Evolutionary conservation across 257 asterid species (phyloP).

Genomic region (Solanum paucissectum): DNA sequence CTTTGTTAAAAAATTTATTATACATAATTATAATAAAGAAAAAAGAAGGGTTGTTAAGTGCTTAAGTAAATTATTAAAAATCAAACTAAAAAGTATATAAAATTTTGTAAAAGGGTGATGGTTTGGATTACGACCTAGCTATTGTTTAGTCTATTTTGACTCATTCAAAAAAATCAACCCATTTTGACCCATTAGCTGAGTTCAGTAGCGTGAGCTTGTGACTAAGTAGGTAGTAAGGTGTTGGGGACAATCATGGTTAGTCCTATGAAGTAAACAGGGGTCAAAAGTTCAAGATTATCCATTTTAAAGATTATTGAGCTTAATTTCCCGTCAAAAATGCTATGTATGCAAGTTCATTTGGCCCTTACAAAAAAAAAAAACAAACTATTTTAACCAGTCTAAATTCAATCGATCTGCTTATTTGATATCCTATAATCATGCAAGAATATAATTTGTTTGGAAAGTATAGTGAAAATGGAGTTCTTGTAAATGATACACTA

Average conservation of each 20-base stretch:
- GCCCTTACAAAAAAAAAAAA: no score
- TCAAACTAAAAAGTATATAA: neutral
- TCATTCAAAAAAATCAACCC: neutral
- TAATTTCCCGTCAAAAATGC: neutral
- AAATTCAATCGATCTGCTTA: no score
- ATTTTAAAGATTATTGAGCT: neutral
- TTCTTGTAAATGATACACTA: no score
- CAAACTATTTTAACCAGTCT: no score
- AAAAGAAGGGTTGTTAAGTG: no score
- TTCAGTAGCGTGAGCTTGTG: neutral
- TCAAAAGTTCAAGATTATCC: no score
- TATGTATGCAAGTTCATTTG: no score
- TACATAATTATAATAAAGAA: no score
- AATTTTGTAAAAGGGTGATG: neutral
- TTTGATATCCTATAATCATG: no score
- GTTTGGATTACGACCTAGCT: neutral
- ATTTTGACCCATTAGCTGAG: neutral
- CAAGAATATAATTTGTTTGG: no score
- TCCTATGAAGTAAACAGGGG: no score
- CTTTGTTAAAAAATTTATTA: neutral
- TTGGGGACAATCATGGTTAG: neutral
- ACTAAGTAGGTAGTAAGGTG: neutral
- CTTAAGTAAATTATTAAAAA: neutral
- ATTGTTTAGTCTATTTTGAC: neutral
- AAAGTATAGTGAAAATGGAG: no score